Evolutionary conservation across 345 rosid species (phyloP), one percentile per base, ranked within the genome.

Genomic region (Geranium rotundifolium): DNA sequence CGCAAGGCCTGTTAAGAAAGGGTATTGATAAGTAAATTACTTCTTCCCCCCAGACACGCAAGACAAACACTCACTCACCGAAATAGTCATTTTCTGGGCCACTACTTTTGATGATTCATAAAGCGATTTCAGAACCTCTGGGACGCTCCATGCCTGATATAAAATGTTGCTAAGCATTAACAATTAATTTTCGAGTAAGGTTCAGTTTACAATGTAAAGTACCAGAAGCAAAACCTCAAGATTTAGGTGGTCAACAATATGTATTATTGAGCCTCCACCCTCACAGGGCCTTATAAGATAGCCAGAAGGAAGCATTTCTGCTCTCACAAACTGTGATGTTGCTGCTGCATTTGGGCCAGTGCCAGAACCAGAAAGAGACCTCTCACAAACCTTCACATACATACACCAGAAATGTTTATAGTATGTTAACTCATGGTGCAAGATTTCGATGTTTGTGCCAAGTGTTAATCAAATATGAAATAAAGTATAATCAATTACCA

Each of bases 181-280:
- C 7, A 23, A 59, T 29, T n/a, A 50, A 14, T 27, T 10, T 29
- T 29, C 57, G 29, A 16, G 2, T 31, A 15, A 68, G 50, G 14
- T 29, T 23, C 1, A n/a, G 19, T 5, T 17, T 52, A 16, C 5
- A n/a, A 15, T 18, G 56, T 34, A 29, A 60, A 18, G 9, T 61
- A 27, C 5, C 19, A 29, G 23, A 29, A 49, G 9, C 16, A 37
- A 8, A 17, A 95, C 99, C 95, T 90, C 96, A 7, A 88, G 93
- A 77, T 90, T 88, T 58, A 95, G 82, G 69, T 95, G 97, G 80
- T 95, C 99, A 0, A 95, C 99, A 49, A 95, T 90, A 75, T 90
- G 99, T 56, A 95, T 88, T 67, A 95, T 90, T 23, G 97, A 95
- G 64, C 99, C 99, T 56, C 99, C 99, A 67, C 97, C 99, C 13